phyloP scores from a whole-genome alignment of 2,329 filamentous ascomycete species.

The Neocucurbitaria cava region DNA sequence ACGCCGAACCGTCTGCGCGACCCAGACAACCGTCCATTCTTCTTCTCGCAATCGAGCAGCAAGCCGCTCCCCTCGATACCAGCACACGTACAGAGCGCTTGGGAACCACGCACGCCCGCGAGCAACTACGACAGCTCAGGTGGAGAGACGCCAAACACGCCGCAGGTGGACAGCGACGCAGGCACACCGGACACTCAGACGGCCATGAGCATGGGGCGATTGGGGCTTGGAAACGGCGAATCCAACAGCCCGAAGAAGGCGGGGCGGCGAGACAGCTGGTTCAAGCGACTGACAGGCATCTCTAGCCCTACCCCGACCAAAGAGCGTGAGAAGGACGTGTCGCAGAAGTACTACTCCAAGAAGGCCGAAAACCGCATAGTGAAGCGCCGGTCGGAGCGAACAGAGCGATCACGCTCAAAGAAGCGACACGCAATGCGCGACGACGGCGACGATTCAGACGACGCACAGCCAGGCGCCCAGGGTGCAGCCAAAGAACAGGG shows the following conservation, averaged over 20 bases:
- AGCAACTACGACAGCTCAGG: constrained; percentile 54
- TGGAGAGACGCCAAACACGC: constrained; percentile 58
- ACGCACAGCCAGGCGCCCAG: constrained; percentile 10
- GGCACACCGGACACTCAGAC: constrained; percentile 51
- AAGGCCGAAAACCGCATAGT: constrained; percentile 49
- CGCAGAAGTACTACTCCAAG: constrained; percentile 42
- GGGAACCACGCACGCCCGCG: constrained; percentile 43
- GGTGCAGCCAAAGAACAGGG: constrained; percentile 6
- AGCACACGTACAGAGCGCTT: constrained; percentile 41
- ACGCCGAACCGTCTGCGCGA: constrained; percentile 54
- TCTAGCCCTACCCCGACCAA: constrained; percentile 49
- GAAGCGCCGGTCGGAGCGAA: constrained; percentile 37
- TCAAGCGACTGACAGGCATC: constrained; percentile 30
- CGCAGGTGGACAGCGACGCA: constrained; percentile 52
- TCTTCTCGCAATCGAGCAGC: constrained; percentile 49
- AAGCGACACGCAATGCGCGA: constrained; percentile 28
- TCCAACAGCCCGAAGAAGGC: constrained; percentile 44
- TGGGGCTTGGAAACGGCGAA: constrained; percentile 26
- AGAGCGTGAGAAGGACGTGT: constrained; percentile 44
- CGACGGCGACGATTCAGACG: constrained; percentile 38
- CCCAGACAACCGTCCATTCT: constrained; percentile 58
- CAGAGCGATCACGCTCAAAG: constrained; percentile 32
- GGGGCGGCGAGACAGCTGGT: constrained; percentile 37
- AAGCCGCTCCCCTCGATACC: constrained; percentile 50
- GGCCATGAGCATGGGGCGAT: constrained; percentile 34